Conservation (phyloP, 306 rosid genomes). For the Inga laurina region DNA sequence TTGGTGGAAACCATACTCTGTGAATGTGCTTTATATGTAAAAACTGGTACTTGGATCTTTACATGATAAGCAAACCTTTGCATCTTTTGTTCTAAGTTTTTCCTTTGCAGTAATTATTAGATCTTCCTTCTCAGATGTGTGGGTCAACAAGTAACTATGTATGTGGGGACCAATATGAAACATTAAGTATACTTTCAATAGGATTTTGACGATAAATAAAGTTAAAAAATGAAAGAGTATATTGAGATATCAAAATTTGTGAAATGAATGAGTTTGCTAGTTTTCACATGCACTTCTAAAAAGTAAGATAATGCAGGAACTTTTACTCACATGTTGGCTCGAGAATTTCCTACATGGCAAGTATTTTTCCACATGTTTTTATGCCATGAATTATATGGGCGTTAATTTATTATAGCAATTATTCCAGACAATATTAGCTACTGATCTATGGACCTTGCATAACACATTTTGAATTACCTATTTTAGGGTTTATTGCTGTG, state of each 20-base stretch:
- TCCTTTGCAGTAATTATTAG: too few species aligned
- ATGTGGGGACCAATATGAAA: background rate
- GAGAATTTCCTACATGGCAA: conserved; percentile 94
- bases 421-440: conserved; percentile 7
- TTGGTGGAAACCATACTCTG: too few species aligned
- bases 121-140: too few species aligned
- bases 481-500: background rate
- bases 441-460: conserved; percentile 2
- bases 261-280: conserved; percentile 21
- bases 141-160: too few species aligned
- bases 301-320: conserved; percentile 62
- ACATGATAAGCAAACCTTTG: too few species aligned
- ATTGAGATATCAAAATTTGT: background rate
- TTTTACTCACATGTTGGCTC: conserved; percentile 81
- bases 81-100: too few species aligned
- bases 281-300: conserved; percentile 18
- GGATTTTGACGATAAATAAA: background rate
- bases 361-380: conserved; percentile 50
- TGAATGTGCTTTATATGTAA: too few species aligned
- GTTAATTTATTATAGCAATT: conserved; percentile 1
- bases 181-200: background rate
- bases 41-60: too few species aligned
- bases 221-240: background rate
- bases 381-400: conserved; percentile 13
- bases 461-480: conserved; percentile 5